Base-by-base conservation (phyloP, 75 land plant genomes). In the Larix kaempferi region DNA sequence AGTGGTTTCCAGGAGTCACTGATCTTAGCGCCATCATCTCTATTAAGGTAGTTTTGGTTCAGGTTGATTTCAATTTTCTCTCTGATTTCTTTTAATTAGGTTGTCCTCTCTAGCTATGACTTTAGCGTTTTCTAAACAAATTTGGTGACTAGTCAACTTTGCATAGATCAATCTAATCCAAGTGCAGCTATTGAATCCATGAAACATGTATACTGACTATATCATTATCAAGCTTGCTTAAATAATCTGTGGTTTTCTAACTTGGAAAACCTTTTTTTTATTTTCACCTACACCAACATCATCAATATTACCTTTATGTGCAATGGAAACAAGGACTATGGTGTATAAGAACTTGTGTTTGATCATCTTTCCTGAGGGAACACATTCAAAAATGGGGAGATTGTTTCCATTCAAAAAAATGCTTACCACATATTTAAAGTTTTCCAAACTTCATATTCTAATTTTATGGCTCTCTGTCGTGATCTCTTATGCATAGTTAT, bases 401-500 rank as follows among this genome's bases (percentile, higher is more conserved):
- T 76, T 88, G 6, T 84, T 88, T n/a, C 90, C 87, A 6, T 85
- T 85, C 55, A 85, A 85, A 73, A 88, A 88, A 85, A 87, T 74
- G 58, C 74, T 25, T 16, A 13, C 57, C 27, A 49, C 16, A 3
- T 3, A 15, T 61, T 52, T 73, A 54, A 49, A 49, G 54, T 49
- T 49, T 49, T 11, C 54, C 5, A 1, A 29, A 21, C 19, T 56
- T 57, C 52, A 67, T 27, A 49, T 73, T 58, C 29, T 60, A 16
- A 41, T 41, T 33, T 59, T 63, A 8, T 26, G 11, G 66, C 37
- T 29, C 54, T 49, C 29, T 37, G n/a, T 37, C 2, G 1, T 78
- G n/a, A 27, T 73, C 11, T 39, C 49, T 67, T 67, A 6, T 67
- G 35, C 49, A 37, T 39, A 19, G 49, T 44, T 37, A 41, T 21